Evolutionary conservation across 1,139 yeast species (phyloP).

Genomic region (Candida dubliniensis): DNA sequence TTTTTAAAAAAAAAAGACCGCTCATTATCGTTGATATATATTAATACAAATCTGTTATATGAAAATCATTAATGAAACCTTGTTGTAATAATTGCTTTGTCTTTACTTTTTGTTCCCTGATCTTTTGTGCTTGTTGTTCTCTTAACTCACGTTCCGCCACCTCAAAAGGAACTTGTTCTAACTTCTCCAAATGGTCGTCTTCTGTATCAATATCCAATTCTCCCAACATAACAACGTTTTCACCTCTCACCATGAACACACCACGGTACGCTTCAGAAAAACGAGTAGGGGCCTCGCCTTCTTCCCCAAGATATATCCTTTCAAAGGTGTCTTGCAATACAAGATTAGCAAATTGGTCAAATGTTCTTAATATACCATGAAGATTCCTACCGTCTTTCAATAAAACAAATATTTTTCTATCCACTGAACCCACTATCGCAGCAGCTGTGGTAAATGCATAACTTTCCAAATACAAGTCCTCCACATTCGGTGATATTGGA

Average conservation of each 20-base stretch:
- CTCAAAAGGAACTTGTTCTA: constrained; percentile 59
- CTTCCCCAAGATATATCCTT: constrained; percentile 61
- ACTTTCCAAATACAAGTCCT: constrained; percentile 59
- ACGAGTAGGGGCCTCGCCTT: constrained; percentile 34
- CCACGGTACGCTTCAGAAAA: constrained; percentile 81
- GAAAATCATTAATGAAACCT: constrained; percentile 61
- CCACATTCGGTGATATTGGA: constrained; percentile 37
- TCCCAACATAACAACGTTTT: constrained; percentile 93
- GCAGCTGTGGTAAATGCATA: constrained; percentile 97
- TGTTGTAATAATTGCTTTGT: constrained; percentile 49
- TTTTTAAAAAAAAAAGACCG: constrained; percentile 2
- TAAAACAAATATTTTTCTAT: constrained; percentile 80
- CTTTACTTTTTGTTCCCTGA: constrained; percentile 46
- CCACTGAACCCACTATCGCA: constrained; percentile 91
- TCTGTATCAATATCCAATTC: constrained; percentile 90
- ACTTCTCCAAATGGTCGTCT: constrained; percentile 61
- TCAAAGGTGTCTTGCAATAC: constrained; percentile 90
- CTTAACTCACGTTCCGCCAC: constrained; percentile 55
- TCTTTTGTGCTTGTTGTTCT: constrained; percentile 36
- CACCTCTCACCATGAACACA: constrained; percentile 91
- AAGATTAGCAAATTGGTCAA: constrained; percentile 93
- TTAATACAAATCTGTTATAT: constrained; percentile 53
- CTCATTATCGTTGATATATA: constrained; percentile 1
- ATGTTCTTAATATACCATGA: constrained; percentile 89
- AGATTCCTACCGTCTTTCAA: constrained; percentile 88